Base-by-base conservation (phyloP, 768 basidiomycete species). In the Auricularia heimuer region DNA sequence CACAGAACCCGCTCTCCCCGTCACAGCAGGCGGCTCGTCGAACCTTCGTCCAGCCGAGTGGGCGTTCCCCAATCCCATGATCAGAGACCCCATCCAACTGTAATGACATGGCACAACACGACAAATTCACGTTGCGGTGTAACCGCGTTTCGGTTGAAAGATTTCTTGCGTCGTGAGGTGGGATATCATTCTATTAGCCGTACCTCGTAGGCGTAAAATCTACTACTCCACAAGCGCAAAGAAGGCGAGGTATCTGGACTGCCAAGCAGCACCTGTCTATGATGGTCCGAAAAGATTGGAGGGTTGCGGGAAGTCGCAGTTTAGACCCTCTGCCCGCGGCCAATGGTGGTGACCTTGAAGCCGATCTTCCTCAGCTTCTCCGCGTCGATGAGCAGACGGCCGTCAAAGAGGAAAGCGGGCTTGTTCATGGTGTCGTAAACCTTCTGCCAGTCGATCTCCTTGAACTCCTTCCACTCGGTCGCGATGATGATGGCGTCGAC, bases 381-480 rank as follows among this genome's bases (percentile, higher is more conserved):
- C 10, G 84, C 85, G 72, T 98, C 90, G 54, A 98, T 82, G 71
- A 98, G 82, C 67, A 97, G 79, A 37, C 94, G 85, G 3, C 94
- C 94, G 73, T 98, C 96, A 71, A 98, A 98, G 68, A 99, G 83
- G 73, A 97, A 98, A 3, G 97, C 96, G n/a, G 97, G 97, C 81
- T 98, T 97, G 72, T 89, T 90, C 93, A 98, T 98, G 71, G 81
- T 77, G 62, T 78, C 75, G 78, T 98, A 97, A 51, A 98, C 89
- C 42, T 79, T 78, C 70, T 84, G 75, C 97, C 97, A 99, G 77
- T 95, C 87, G 68, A 99, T 90, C 45, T 88, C 83, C 72, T 83
- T 83, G 85, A 99, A 99, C 77, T 98, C 95, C 75, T 89, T 92
- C 96, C 94, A 97, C 77, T 96, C 96, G 2, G 97, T 99, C 34